Conservation (phyloP, 805 yeast genomes). For the Suhomyces emberorum region DNA sequence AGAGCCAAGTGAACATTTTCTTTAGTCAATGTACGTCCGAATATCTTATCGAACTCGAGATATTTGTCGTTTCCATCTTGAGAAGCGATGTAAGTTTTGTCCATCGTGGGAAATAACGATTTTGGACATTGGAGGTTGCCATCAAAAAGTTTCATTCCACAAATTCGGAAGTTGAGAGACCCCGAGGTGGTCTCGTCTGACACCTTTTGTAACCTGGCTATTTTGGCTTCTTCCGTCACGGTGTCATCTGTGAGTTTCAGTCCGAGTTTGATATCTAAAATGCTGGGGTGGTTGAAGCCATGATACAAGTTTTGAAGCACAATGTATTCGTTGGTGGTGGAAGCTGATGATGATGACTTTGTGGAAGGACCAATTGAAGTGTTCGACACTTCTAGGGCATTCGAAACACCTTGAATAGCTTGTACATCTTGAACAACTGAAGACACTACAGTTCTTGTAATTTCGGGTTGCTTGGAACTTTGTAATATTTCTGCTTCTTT, state of each 20-base stretch:
- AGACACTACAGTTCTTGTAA: too few relatives aligned
- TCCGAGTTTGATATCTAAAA: constrained; percentile 85
- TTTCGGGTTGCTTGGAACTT: neutral
- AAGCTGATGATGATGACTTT: too few relatives aligned
- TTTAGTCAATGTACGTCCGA: constrained; percentile 59
- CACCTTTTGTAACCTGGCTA: constrained; percentile 57
- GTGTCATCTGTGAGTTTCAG: constrained; percentile 60
- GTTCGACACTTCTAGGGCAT: constrained; percentile 17
- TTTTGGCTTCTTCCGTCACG: constrained; percentile 55
- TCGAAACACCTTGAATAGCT: constrained; percentile 16
- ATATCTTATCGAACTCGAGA: constrained; percentile 57
- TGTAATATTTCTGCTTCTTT: neutral
- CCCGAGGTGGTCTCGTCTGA: constrained; percentile 79
- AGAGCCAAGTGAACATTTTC: constrained; percentile 46
- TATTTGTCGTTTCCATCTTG: constrained; percentile 35
- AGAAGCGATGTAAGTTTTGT: constrained; percentile 1
- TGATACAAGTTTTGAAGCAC: constrained; percentile 69
- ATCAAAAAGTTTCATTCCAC: constrained; percentile 73
- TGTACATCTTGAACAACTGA: too few relatives aligned
- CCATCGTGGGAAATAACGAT: constrained; percentile 8
- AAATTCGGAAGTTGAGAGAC: constrained; percentile 66
- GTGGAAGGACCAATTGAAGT: constrained; percentile 1
- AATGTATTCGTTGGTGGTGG: constrained; percentile 33
- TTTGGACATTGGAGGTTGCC: constrained; percentile 4
- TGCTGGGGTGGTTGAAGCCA: constrained; percentile 63